phyloP scores from a whole-genome alignment of 441 rosid genomes.

The Gossypium davidsonii region DNA sequence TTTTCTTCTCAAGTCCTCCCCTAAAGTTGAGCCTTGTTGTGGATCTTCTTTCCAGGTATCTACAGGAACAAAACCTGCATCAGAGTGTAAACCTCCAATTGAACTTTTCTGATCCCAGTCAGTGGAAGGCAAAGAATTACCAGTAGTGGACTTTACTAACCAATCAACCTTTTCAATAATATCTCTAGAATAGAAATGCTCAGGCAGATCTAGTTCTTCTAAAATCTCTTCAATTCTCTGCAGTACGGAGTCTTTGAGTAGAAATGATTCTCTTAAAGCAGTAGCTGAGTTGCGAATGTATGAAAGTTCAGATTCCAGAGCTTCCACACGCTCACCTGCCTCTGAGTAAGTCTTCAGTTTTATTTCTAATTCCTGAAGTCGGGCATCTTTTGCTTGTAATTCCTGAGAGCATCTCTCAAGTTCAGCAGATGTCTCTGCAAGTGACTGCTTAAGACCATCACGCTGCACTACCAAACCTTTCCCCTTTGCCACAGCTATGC shows the following conservation, averaged over 20 bases:
- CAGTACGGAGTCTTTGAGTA: constrained; percentile 93
- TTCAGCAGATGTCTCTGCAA: constrained; percentile 72
- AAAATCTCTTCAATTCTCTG: constrained; percentile 95
- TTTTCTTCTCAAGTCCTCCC: constrained; percentile 79
- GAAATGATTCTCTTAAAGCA: constrained; percentile 94
- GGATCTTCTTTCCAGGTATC: constrained; percentile 89
- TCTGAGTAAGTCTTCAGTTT: constrained; percentile 73
- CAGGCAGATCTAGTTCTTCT: constrained; percentile 94
- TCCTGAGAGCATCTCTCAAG: constrained; percentile 81
- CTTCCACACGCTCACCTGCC: constrained; percentile 96
- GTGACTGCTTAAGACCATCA: constrained; percentile 73
- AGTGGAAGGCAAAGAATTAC: constrained; percentile 48
- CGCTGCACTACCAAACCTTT: constrained; percentile 90
- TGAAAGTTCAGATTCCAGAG: constrained; percentile 97
- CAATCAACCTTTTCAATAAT: constrained; percentile 93
- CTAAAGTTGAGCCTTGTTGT: constrained; percentile 50
- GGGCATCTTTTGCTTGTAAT: constrained; percentile 67
- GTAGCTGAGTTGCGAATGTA: constrained; percentile 99
- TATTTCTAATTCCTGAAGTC: constrained; percentile 68
- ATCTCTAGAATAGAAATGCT: constrained; percentile 85
- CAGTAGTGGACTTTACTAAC: constrained; percentile 80
- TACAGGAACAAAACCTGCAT: constrained; percentile 55
- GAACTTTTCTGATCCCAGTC: constrained; percentile 85
- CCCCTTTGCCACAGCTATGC: constrained; percentile 98
- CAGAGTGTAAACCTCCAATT: constrained; percentile 61